Conservation (phyloP, 169 alveolate genomes). For the Pseudocohnilembus persalinus region DNA sequence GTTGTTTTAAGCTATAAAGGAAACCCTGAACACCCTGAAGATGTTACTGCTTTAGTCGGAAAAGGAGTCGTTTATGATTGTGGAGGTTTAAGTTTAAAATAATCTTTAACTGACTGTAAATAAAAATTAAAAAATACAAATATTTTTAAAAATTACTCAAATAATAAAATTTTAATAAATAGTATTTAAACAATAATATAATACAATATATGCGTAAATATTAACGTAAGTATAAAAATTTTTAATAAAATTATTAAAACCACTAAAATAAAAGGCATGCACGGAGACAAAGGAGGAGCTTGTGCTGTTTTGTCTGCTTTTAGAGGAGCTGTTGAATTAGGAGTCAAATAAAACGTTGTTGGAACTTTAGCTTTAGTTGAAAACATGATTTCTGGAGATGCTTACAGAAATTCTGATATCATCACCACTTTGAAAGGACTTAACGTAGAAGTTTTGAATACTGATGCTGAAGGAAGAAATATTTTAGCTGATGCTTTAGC, state of each 20-base stretch:
- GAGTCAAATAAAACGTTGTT: slow-evolving; percentile 41
- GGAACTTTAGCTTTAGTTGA: slow-evolving; percentile 77
- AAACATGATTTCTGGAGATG: slow-evolving; percentile 87
- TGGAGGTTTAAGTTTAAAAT: slow-evolving; percentile 58
- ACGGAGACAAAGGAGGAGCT: slow-evolving; percentile 71
- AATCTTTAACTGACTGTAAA: slow-evolving; percentile 11
- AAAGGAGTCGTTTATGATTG: slow-evolving; percentile 61
- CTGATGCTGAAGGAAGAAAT: slow-evolving; percentile 98
- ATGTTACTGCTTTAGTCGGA: slow-evolving; percentile 47
- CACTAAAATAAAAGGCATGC: slow-evolving; percentile 45
- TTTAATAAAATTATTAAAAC: slow-evolving; percentile 43
- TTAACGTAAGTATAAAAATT: no score
- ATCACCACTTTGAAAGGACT: slow-evolving; percentile 93
- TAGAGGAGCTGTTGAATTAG: slow-evolving; percentile 45
- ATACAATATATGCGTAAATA: no score
- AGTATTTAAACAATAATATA: no score
- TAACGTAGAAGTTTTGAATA: slow-evolving; percentile 94
- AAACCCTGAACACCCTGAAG: slow-evolving; percentile 18
- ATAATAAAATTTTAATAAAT: no score
- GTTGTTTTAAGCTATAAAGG: slow-evolving; percentile 19
- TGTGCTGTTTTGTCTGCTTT: slow-evolving; percentile 59
- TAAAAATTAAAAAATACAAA: no score
- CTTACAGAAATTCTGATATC: slow-evolving; percentile 95
- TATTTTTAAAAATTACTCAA: no score
- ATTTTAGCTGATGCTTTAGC: slow-evolving; percentile 96